Base-by-base conservation (phyloP, 148 eudicot genomes). In the Camellia granthamiana region DNA sequence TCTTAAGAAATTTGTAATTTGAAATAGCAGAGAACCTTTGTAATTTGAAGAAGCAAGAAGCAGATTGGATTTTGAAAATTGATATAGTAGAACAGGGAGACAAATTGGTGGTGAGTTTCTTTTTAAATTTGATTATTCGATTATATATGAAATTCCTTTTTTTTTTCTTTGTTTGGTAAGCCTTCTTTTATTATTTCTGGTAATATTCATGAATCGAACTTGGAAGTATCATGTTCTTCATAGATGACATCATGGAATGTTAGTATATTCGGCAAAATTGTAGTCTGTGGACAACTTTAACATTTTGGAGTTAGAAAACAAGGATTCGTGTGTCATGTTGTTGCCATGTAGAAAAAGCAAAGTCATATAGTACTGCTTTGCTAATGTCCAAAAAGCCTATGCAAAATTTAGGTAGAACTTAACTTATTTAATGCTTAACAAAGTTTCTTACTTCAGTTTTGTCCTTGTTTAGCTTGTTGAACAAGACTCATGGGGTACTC, bases 1-100 rank as follows among this genome's bases (percentile, higher is more conserved):
- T n/a, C n/a, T n/a, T n/a, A n/a, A n/a, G n/a, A n/a, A n/a, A n/a
- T n/a, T n/a, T n/a, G n/a, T n/a, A n/a, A n/a, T n/a, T 95, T 47
- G 99, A 95, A 79, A 89, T 93, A 73, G 84, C 94, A 79, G 99
- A 95, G 89, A 95, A 95, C 85, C 80, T 91, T 3, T 95, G 99
- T 60, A 92, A 93, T 84, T 85, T 95, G 89, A 95, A 95, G 92
- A 95, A 95, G 92, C 89, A 88, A 79, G 99, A 95, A 90, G 93
- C 93, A 79, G 98, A 95, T 87, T 95, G 99, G 98, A 89, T 95
- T 77, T 85, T 95, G 44, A 95, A 93, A 79, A 91, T 95, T 79
- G 99, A 95, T 69, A 91, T 95, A 74, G 95, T 92, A 69, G 99
- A 95, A 80, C 82, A 93, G 84, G 97, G 90, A 19, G 90, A 92